Base-by-base conservation (phyloP, 306 rosid genomes). In the Albizia julibrissin region DNA sequence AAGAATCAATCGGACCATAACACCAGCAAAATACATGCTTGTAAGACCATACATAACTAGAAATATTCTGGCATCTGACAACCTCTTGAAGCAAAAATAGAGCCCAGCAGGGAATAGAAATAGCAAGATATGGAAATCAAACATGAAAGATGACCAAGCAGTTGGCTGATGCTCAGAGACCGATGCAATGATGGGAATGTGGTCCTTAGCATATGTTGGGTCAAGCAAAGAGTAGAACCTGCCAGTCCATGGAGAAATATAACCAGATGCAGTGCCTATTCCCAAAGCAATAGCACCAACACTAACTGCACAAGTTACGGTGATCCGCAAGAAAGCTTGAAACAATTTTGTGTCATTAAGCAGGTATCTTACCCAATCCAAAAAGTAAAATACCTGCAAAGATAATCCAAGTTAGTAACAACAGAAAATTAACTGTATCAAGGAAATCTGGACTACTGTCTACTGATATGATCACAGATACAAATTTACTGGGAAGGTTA, bases 1-100 rank as follows among this genome's bases (percentile, higher is more conserved):
- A 85, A 95, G 99, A 88, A 95, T 95, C 44, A 95, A 87, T 43
- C 98, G 95, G 84, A 95, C 99, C 98, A 95, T 95, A 79, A 95
- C 99, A 77, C 99, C 99, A 26, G 99, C 99, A 61, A 95, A 95
- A 75, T 95, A 95, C 99, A 95, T 95, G 94, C 99, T 95, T 29
- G 31, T 39, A 69, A 95, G 98, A 46, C 98, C 99, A 87, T 95
- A 93, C 97, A 95, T 89, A 81, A 95, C 94, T 11, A 95, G 82
- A 83, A 95, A 95, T 75, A 95, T 95, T 18, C 98, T 95, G 75
- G 99, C 99, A 91, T 95, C 99, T 10, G 99, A 87, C 88, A 95
- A 82, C 69, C 99, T 89, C 91, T 95, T 95, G 97, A 95, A 95
- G 89, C 99, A 95, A 77, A 95, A 95, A 49, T 95, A 95, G 83